phyloP scores from a whole-genome alignment of 352 stramenopile species.

The Thalassiosira mediterranea region DNA sequence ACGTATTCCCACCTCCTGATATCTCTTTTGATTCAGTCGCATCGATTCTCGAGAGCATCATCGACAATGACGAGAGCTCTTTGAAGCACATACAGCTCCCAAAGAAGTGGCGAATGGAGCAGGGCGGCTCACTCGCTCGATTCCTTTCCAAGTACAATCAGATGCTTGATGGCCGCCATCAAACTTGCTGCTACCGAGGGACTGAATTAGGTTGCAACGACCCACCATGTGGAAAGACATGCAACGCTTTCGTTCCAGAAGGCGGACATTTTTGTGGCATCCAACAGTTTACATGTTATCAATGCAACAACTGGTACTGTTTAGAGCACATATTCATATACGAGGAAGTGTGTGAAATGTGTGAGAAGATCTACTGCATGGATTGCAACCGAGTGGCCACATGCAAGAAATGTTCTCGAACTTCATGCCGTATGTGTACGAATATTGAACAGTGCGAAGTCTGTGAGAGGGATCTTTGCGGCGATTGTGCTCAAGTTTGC shows the following conservation, averaged over 20 bases:
- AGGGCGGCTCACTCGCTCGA: not conserved
- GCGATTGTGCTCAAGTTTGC: too few species aligned
- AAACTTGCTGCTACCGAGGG: too few species aligned
- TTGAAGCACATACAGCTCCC: slow-evolving; percentile 26
- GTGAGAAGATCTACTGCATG: not conserved
- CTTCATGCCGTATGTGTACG: not conserved
- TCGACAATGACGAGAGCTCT: not conserved
- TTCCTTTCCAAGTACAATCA: not conserved
- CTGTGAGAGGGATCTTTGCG: too few species aligned
- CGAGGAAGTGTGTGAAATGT: not conserved
- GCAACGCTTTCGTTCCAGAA: not conserved
- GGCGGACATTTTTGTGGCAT: not conserved
- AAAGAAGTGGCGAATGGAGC: slow-evolving; percentile 19
- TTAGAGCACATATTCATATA: not conserved
- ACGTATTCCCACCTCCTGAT: not conserved
- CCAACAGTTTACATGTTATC: not conserved
- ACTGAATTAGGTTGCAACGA: too few species aligned
- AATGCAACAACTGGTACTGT: not conserved
- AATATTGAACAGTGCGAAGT: not conserved
- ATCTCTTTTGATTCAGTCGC: slow-evolving; percentile 15
- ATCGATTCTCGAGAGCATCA: slow-evolving; percentile 37
- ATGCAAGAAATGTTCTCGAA: not conserved
- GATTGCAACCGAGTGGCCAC: not conserved
- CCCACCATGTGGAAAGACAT: too few species aligned
- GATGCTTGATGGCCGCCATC: not conserved